Evolutionary conservation across 1,139 yeast genomes (phyloP).

Genomic region (Geotrichum australiense): DNA sequence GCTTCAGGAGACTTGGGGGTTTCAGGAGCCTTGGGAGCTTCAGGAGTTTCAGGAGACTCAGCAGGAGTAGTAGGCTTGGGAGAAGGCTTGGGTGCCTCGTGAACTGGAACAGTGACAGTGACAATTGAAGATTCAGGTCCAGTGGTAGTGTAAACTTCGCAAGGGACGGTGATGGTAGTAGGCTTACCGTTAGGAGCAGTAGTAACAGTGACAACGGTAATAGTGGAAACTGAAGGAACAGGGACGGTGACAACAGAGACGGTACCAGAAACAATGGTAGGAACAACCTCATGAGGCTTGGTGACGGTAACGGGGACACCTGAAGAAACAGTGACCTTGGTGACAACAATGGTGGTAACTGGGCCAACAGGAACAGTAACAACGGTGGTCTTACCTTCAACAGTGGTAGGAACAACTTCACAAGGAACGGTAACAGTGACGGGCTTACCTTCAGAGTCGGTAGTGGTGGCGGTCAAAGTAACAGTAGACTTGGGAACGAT

Average conservation of each 20-base stretch:
- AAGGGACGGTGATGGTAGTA: slow-evolving; percentile 3
- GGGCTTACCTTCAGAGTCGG: slow-evolving; percentile 5
- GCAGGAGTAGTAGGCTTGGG: not conserved
- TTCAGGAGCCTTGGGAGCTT: slow-evolving; percentile 70
- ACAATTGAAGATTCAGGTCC: not conserved
- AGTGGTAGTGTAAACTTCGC: slow-evolving; percentile 1
- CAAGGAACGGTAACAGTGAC: slow-evolving; percentile 6
- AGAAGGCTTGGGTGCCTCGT: no score
- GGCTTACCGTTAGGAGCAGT: not conserved
- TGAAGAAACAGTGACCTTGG: not conserved
- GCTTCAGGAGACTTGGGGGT: slow-evolving; percentile 72
- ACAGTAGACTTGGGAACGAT: slow-evolving; percentile 1
- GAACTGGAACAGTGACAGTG: slow-evolving; percentile 4
- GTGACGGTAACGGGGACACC: slow-evolving; percentile 2
- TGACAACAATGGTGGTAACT: not conserved
- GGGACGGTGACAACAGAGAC: slow-evolving; percentile 3
- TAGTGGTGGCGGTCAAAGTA: slow-evolving; percentile 1
- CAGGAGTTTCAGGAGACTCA: not conserved
- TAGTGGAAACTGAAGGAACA: not conserved
- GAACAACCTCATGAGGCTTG: not conserved
- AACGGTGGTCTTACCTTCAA: slow-evolving; percentile 1
- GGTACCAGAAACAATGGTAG: not conserved
- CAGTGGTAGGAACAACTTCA: not conserved
- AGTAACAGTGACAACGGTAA: slow-evolving; percentile 2
- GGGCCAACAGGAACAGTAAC: slow-evolving; percentile 3